Conservation (phyloP, 108 stramenopile species). For the Thalassiosira profunda region DNA sequence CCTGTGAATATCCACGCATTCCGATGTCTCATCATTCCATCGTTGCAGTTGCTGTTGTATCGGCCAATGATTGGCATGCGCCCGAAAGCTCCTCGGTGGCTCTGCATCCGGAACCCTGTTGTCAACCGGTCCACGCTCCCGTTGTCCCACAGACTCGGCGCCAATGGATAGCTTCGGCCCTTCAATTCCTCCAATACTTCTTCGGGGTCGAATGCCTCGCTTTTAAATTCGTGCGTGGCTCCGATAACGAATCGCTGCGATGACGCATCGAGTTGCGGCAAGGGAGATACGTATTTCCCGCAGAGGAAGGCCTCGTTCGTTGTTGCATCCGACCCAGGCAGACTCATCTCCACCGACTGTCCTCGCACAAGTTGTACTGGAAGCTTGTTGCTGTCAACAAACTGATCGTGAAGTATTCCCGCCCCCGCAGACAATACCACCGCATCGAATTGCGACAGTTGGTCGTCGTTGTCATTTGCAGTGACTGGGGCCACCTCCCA, state of each 20-base stretch:
- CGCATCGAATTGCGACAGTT: constrained; percentile 45
- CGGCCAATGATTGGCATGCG: constrained; percentile 83
- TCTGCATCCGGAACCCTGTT: constrained; percentile 74
- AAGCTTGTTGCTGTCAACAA: constrained; percentile 20
- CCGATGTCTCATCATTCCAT: too few species aligned
- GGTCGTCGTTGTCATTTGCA: too few species aligned
- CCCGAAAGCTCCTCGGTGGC: constrained; percentile 70
- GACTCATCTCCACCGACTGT: constrained; percentile 75
- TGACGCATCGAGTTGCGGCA: constrained; percentile 7
- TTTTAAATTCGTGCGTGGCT: constrained; percentile 87
- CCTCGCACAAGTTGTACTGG: constrained; percentile 84
- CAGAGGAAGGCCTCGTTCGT: constrained; percentile 58
- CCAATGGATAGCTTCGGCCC: constrained; percentile 56
- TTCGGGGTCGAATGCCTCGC: constrained; percentile 30
- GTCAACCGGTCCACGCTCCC: constrained; percentile 62
- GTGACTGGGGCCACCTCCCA: constrained; percentile 28
- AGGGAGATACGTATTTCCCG: constrained; percentile 86
- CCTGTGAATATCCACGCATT: too few species aligned
- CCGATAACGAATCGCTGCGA: constrained; percentile 60
- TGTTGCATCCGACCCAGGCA: constrained; percentile 5
- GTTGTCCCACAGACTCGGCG: constrained; percentile 69
- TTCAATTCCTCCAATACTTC: constrained; percentile 61
- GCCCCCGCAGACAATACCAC: constrained; percentile 74
- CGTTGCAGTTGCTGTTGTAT: too few species aligned
- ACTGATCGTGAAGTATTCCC: constrained; percentile 59